Conservation (phyloP, 2,329 filamentous ascomycete genomes). For the Rasamsonia emersonii region DNA sequence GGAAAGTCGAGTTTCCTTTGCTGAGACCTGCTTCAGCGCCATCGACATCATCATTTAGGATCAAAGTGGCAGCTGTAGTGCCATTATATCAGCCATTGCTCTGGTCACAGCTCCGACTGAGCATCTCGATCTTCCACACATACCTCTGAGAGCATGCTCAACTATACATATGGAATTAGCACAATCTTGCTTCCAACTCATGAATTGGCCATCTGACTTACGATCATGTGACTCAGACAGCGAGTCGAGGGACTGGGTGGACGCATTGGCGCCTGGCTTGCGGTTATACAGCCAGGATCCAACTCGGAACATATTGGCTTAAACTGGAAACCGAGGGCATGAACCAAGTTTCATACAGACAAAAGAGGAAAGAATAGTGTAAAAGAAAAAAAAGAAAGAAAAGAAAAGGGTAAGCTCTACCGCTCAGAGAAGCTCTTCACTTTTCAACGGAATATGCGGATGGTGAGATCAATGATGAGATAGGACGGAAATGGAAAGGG, state of each 20-base stretch:
- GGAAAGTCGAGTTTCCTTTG: conserved; percentile 73
- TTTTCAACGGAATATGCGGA: too few species aligned
- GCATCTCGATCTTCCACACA: conserved; percentile 1
- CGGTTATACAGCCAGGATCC: conserved; percentile 39
- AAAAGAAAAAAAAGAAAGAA: background rate
- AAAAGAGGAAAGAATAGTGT: background rate
- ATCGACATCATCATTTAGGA: conserved; percentile 86
- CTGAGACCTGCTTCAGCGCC: conserved; percentile 66
- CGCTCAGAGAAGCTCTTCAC: background rate
- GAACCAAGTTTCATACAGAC: too few species aligned
- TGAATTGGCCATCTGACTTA: conserved; percentile 17
- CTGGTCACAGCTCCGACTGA: background rate
- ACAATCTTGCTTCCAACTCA: conserved; percentile 13
- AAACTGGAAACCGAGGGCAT: background rate
- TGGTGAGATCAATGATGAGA: too few species aligned
- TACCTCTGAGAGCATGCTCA: conserved; percentile 38
- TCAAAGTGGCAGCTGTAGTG: conserved; percentile 54
- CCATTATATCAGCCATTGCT: conserved; percentile 6
- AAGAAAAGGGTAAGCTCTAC: background rate
- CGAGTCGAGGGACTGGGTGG: conserved; percentile 49
- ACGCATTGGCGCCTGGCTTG: conserved; percentile 30
- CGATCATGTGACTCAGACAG: conserved; percentile 47
- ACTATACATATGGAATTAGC: conserved; percentile 17
- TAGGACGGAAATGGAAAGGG: conserved; percentile 1
- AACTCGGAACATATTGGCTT: conserved; percentile 28